Conservation (phyloP, 768 basidiomycete genomes). For the Mycena alexandri region DNA sequence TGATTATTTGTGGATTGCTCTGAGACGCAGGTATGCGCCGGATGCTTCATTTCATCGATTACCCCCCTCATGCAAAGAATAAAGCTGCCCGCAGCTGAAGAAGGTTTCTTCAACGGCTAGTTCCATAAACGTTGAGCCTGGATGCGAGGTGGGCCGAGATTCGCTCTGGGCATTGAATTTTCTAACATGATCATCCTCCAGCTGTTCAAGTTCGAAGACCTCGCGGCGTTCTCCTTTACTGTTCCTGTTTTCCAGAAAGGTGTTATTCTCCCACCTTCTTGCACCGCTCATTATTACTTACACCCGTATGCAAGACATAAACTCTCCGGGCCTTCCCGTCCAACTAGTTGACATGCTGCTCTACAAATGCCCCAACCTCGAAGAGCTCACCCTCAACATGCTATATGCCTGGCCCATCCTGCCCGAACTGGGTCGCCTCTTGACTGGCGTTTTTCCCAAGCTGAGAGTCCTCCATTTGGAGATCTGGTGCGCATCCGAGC, state of each 20-base stretch:
- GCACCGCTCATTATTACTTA: background rate
- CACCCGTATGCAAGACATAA: background rate
- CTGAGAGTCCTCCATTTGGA: constrained; percentile 20
- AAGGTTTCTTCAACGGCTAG: constrained; percentile 6
- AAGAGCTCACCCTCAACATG: constrained; percentile 46
- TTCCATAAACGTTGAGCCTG: constrained; percentile 3
- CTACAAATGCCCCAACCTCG: constrained; percentile 33
- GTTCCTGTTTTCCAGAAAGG: background rate
- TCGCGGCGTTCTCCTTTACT: constrained; percentile 15
- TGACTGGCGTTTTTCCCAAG: background rate
- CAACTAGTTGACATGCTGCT: constrained; percentile 41
- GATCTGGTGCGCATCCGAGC: background rate
- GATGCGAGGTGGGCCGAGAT: constrained; percentile 9
- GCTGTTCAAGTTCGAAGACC: constrained; percentile 27
- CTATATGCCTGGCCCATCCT: constrained; percentile 15
- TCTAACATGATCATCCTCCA: background rate
- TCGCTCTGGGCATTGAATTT: too few species aligned
- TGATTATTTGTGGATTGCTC: constrained; percentile 14
- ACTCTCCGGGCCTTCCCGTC: background rate
- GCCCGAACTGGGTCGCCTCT: constrained; percentile 1
- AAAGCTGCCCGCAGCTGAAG: constrained; percentile 31
- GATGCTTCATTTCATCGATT: too few species aligned
- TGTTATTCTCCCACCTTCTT: background rate
- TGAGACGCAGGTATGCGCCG: constrained; percentile 12
- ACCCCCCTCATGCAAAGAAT: background rate